Evolutionary conservation across 345 rosid genomes (phyloP).

Genomic region (Salix viminalis): DNA sequence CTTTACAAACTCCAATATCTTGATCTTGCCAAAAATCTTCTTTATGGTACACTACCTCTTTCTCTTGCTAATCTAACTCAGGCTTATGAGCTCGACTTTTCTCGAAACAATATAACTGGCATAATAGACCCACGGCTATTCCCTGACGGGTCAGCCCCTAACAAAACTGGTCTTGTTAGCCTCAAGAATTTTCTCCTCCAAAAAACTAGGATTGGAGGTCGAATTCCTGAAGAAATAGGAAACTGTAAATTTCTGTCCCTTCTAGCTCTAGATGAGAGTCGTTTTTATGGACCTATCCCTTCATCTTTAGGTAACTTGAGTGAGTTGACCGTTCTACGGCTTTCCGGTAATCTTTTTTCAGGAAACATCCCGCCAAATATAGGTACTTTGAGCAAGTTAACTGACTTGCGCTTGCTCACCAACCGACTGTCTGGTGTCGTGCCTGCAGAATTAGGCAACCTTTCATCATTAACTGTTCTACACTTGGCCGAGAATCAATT

Average conservation of each 20-base stretch:
- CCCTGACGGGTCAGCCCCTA: neutral
- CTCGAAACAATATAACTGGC: slow-evolving; percentile 17
- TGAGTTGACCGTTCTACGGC: slow-evolving; percentile 9
- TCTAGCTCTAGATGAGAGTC: slow-evolving; percentile 11
- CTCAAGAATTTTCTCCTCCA: neutral
- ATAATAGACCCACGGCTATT: slow-evolving; percentile 9
- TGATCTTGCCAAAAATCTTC: slow-evolving; percentile 21
- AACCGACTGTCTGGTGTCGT: slow-evolving; percentile 26
- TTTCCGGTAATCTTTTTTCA: slow-evolving; percentile 9
- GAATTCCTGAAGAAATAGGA: slow-evolving; percentile 16
- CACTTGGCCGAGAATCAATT: slow-evolving; percentile 25
- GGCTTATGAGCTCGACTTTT: slow-evolving; percentile 27
- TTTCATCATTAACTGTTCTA: slow-evolving; percentile 16
- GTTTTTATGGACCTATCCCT: slow-evolving; percentile 8
- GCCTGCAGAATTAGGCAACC: slow-evolving; percentile 25
- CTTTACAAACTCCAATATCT: slow-evolving; percentile 23
- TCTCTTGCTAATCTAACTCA: slow-evolving; percentile 25
- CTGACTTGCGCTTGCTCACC: neutral
- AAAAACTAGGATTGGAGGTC: slow-evolving; percentile 9
- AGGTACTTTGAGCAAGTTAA: slow-evolving; percentile 17
- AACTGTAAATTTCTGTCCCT: slow-evolving; percentile 11
- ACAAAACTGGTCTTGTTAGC: slow-evolving; percentile 5
- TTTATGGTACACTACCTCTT: slow-evolving; percentile 19
- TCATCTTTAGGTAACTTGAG: slow-evolving; percentile 14
- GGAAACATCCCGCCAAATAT: slow-evolving; percentile 20